Base-by-base conservation (phyloP, 2,329 filamentous ascomycete species). In the Coniosporium tulheliwenetii region DNA sequence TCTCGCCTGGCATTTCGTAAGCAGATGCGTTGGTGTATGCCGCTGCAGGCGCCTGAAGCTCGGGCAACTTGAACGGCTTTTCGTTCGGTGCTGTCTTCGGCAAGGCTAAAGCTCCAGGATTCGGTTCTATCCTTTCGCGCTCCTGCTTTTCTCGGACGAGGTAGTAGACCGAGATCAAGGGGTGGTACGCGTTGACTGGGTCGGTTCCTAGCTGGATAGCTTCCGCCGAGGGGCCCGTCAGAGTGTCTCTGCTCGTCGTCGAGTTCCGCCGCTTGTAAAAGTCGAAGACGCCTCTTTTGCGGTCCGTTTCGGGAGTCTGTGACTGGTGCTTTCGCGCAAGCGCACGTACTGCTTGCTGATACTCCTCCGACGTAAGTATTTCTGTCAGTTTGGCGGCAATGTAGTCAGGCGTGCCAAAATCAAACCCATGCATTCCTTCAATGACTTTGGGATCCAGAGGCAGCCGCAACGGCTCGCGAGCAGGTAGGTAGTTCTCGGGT, bases 251-350 rank as follows among this genome's bases (percentile, higher is more conserved):
- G 59, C 91, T 96, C 40, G 75, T 85, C 35, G 78, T 80, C 1
- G 89, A 96, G 56, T 87, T 95, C 44, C 87, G 75, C 48, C 91
- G 74, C 63, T 94, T 95, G 64, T 96, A 98, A 54, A 98, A 96
- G 56, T 95, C 89, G 50, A 96, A 95, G 5, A 95, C 89, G 8
- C 85, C 83, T 41, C 89, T 77, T 65, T 86, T 93, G 61, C 94
- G 86, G n/a, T 71, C 66, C 12, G 77, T 56, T 64, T 78, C 57
- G 46, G 73, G 52, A 57, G 71, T 58, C 56, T 77, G 49, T 59
- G 71, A 48, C 8, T 64, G 82, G 56, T 65, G 79, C 63, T 78
- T 85, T 53, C 73, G 77, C 51, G 77, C 77, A 32, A 77, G 74
- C 10, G 79, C 63, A 41, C 77, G 75, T n/a, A 93, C 70, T 5